phyloP scores from a whole-genome alignment of 140 eudicot genomes.

The Cichorium intybus region DNA sequence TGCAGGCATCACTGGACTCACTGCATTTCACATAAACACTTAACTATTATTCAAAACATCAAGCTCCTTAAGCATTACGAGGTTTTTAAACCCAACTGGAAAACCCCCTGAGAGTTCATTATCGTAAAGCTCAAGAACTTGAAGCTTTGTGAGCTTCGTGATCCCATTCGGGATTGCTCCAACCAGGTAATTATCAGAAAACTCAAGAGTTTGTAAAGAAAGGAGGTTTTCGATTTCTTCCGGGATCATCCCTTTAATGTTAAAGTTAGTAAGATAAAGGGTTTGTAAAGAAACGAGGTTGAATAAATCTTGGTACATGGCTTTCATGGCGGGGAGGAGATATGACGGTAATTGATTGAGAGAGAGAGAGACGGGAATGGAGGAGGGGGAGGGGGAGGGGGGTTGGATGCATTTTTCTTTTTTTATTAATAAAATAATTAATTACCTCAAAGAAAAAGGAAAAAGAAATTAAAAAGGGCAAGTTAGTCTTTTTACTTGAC shows the following conservation, averaged over 20 bases:
- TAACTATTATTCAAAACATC: constrained; percentile 56
- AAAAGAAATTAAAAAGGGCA: too few relatives aligned
- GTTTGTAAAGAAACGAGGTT: too few relatives aligned
- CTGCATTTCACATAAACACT: constrained; percentile 40
- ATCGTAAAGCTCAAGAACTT: constrained; percentile 58
- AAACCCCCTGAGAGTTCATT: constrained; percentile 46
- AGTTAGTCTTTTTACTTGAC: too few relatives aligned
- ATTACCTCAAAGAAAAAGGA: too few relatives aligned
- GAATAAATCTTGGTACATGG: too few relatives aligned
- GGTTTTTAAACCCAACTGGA: constrained; percentile 61
- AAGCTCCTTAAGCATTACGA: constrained; percentile 38
- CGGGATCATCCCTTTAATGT: constrained; percentile 57
- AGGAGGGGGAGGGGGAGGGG: too few relatives aligned
- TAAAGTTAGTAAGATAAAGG: constrained; percentile 58
- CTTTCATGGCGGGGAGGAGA: too few relatives aligned
- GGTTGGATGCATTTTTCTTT: too few relatives aligned
- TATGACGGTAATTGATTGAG: too few relatives aligned
- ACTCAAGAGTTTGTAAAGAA: constrained; percentile 48
- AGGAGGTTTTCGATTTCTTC: constrained; percentile 50
- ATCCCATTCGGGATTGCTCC: constrained; percentile 59
- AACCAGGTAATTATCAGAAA: constrained; percentile 42
- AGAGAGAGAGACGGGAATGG: too few relatives aligned
- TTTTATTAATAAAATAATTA: too few relatives aligned
- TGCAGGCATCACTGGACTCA: constrained; percentile 30
- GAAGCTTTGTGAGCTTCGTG: constrained; percentile 45